A percentile compares a stretch with the other conserved stretches of the same genome.
Evolutionary conservation across 2,329 filamentous ascomycete species (phyloP).

Genomic region (Chrysoporthe cubensis): DNA sequence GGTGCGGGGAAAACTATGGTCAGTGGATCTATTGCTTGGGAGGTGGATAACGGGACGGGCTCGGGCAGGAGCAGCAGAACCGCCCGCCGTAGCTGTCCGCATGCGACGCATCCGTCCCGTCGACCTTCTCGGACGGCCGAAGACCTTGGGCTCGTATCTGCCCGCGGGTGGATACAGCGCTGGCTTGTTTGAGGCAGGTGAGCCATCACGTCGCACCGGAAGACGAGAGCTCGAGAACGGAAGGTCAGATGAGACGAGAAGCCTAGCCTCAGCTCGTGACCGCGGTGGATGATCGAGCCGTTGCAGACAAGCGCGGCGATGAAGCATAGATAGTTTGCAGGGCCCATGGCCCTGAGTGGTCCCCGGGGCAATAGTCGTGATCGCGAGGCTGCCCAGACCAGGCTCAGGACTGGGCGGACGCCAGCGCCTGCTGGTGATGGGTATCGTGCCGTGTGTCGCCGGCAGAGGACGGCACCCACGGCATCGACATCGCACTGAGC

Average conservation of each 20-base stretch:
- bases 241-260: slow-evolving; percentile 15
- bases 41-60: not conserved
- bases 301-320: slow-evolving; percentile 4
- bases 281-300: not conserved
- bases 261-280: not conserved
- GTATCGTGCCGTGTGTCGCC: not conserved
- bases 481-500: not conserved
- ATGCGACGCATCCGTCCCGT: not conserved
- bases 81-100: not conserved
- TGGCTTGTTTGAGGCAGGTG: slow-evolving; percentile 20
- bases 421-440: not conserved
- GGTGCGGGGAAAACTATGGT: not conserved
- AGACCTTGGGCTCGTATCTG: slow-evolving; percentile 18
- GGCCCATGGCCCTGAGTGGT: not conserved
- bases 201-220: slow-evolving; percentile 23
- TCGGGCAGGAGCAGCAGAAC: not conserved
- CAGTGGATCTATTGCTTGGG: not conserved
- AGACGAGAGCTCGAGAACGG: slow-evolving; percentile 16
- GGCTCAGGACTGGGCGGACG: not conserved
- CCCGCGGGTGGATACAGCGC: slow-evolving; percentile 14
- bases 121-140: slow-evolving; percentile 7
- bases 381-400: not conserved
- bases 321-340: slow-evolving; percentile 1
- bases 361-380: not conserved
- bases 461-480: not conserved